Evolutionary conservation across 1,284 basidiomycete species (phyloP), one percentile per base, ranked within the genome.

Genomic region (Hemileccinum hortonii): DNA sequence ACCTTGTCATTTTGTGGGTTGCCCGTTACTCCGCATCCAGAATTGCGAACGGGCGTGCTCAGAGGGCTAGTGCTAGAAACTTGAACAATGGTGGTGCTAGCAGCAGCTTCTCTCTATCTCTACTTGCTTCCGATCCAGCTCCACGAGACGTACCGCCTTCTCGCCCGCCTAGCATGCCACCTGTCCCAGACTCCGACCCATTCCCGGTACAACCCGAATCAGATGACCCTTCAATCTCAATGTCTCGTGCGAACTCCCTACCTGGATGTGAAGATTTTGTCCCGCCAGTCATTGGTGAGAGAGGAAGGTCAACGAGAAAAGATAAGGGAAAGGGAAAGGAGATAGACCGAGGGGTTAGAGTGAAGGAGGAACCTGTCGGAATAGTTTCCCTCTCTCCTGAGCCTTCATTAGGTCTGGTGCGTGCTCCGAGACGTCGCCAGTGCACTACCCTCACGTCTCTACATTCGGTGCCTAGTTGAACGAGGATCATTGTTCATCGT

Each of bases 401-500:
- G 55, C 80, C 79, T 48, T 64, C 58, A 26, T 46, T 63, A 46
- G 59, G 59, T 44, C 64, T 66, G 68, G 80, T 82, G 61, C 61
- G 80, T 70, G 44, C 54, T 53, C 44, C 46, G 47, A 52, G 45
- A 39, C 60, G 37, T 40, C 46, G 26, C 37, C 42, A 38, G 49
- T 41, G 54, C 51, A 37, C 50, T 36, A 33, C 26, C 51, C 58
- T 64, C 58, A 61, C 50, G 26, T 57, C 59, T 44, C 56, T 43
- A 59, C 40, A 57, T 61, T 53, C 15, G 44, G 33, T 57, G 53
- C 58, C 47, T 64, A 92, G 87, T 74, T 85, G 50, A 98, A 98
- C 71, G 87, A 98, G 69, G 95, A 98, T 70, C 92, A 92, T 65
- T 98, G 95, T 70, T 95, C 94, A 47, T 83, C 92, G 2, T 98